Evolutionary conservation across 768 basidiomycete genomes (phyloP), one percentile per base, ranked within the genome.

Genomic region (Tephrocybe sp.): DNA sequence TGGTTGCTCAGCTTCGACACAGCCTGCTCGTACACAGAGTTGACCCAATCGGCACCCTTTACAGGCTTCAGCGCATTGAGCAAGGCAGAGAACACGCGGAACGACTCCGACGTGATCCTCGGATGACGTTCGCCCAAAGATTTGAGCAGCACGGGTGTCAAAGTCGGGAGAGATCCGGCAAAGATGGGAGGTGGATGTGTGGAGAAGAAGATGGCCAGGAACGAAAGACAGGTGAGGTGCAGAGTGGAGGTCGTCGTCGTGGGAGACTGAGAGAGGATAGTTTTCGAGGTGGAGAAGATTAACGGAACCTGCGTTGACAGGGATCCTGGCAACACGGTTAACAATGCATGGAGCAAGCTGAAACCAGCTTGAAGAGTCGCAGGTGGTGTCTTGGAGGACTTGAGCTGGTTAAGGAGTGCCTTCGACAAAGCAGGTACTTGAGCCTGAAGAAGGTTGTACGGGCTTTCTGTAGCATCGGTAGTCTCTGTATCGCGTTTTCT

Each of bases 281-380:
- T 67, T 62, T 83, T 87, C 16, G 83, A 77, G 13, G 80, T 87
- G 2, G 82, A 60, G 16, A 85, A 73, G 31, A 98, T 80, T 24
- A 76, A 67, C 0, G 82, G 53, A 4, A 87, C 77, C 52, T 92
- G 87, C 12, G 69, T 73, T 0, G 92, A 79, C 15, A 99, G 72
- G 0, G 83, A 93, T 7, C 95, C 95, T 5, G 88, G 87, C 13
- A 96, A 77, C 11, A 95, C 92, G 8, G 77, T 74, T 47, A 95
- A 75, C 35, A 98, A 71, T 12, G 85, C 76, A 31, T 86, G 76
- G 4, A 98, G 73, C 25, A 99, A 74, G 32, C 75, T 74, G 64
- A 97, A 96, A 3, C 92, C 92, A 16, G 94, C 86, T 61, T 96
- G 93, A 5, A 93, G 77, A 0, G 89, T 89, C 1, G 82, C 67